Evolutionary conservation across 306 rosid species (phyloP).

Genomic region (Datisca glomerata): DNA sequence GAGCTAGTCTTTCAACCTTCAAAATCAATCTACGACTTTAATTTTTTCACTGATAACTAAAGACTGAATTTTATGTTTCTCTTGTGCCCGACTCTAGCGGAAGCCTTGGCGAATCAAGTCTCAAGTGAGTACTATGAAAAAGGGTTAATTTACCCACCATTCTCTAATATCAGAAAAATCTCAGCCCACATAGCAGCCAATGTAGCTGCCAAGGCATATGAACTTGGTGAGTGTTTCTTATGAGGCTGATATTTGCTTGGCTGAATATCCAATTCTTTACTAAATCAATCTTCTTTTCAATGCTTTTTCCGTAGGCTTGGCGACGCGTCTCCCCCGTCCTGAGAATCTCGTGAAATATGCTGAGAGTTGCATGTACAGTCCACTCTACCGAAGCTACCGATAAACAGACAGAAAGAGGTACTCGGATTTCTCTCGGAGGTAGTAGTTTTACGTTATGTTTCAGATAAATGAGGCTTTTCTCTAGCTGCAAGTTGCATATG

Average conservation of each 20-base stretch:
- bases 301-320: constrained; percentile 48
- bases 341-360: constrained; percentile 62
- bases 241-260: neutral
- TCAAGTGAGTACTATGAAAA: constrained; percentile 38
- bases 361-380: constrained; percentile 91
- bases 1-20: neutral
- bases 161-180: constrained; percentile 65
- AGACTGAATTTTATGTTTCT: constrained; percentile 5
- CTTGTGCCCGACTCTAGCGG: constrained; percentile 49
- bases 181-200: constrained; percentile 75
- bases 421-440: too few relatives aligned
- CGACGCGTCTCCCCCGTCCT: constrained; percentile 82
- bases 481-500: too few relatives aligned
- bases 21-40: neutral
- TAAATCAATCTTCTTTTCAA: neutral
- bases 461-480: too few relatives aligned
- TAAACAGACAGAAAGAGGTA: constrained; percentile 10
- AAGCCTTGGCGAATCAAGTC: constrained; percentile 66
- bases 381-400: constrained; percentile 52
- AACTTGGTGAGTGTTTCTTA: constrained; percentile 41
- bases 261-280: neutral
- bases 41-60: constrained; percentile 1
- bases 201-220: constrained; percentile 87
- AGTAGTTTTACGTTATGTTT: too few relatives aligned
- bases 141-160: constrained; percentile 68